Base-by-base conservation (phyloP, 345 rosid genomes). In the Salix dunnii region DNA sequence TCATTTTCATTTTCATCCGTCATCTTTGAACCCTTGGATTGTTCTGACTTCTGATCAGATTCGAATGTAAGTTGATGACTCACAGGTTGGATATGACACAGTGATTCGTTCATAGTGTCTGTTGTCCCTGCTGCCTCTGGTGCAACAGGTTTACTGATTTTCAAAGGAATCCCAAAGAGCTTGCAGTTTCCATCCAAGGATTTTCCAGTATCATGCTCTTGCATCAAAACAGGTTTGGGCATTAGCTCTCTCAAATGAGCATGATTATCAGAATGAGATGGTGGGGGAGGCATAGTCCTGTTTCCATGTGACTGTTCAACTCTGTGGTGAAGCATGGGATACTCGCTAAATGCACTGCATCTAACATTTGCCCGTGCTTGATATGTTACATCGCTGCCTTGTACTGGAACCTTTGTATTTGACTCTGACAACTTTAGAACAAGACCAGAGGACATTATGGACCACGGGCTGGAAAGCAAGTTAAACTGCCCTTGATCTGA, bases 91-190 rank as follows among this genome's bases (percentile, higher is more conserved):
- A 62, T 23, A 49, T 60, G 82, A 66, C 33, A 70, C 13, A 35
- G 36, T 28, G 68, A 23, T 25, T 74, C 82, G 27, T 67, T 60
- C 28, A 20, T 33, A 36, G 48, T 25, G 71, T 51, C 64, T 36
- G 76, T 71, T 36, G 64, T 28, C 17, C 55, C 33, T 23, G 66
- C 55, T 48, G 28, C 72, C 53, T 81, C 87, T 7, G 80, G 68
- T 71, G 78, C 27, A 40, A 70, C 70, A 35, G 76, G 75, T 27
- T 77, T 77, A 70, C 83, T 71, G 14, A 65, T 62, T 23, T 58
- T 58, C 72, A 88, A 82, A 49, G 89, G 83, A 76, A 88, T 72
- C 12, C 91, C 91, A 74, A 88, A 88, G 30, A 88, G 87, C 79
- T 82, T 88, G 74, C 86, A 88, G 51, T 75, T 77, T 48, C 82